A percentile compares a stretch with the other conserved stretches of the same genome.
phyloP scores from a whole-genome alignment of 768 basidiomycete genomes.

The Pholiota microspora region DNA sequence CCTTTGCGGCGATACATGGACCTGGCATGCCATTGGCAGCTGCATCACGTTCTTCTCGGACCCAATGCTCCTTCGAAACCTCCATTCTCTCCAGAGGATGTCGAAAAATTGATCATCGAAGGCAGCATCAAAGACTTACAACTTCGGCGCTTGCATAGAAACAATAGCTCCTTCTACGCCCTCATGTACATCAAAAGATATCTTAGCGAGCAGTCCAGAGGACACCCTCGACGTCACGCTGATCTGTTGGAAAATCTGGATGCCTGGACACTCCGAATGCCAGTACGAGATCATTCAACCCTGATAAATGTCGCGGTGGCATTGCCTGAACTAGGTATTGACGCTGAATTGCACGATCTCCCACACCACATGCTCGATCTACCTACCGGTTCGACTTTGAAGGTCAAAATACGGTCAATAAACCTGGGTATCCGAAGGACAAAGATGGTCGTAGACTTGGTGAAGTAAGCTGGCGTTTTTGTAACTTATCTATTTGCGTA shows the following conservation, averaged over 20 bases:
- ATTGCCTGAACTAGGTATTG: conserved; percentile 21
- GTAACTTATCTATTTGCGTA: no score
- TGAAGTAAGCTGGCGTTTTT: no score
- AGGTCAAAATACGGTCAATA: conserved; percentile 26
- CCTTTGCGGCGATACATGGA: conserved; percentile 87
- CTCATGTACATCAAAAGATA: conserved; percentile 36
- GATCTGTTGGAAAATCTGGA: conserved; percentile 25
- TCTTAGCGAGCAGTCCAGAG: conserved; percentile 28
- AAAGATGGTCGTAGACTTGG: conserved; percentile 16
- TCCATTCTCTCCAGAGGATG: conserved; percentile 43
- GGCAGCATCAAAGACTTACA: conserved; percentile 23
- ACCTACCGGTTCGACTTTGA: conserved; percentile 15
- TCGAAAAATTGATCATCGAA: conserved; percentile 38
- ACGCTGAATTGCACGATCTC: conserved; percentile 11
- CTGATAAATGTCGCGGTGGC: conserved; percentile 1
- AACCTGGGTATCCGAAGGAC: conserved; percentile 27
- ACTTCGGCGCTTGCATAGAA: conserved; percentile 8
- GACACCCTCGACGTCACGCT: conserved; percentile 8
- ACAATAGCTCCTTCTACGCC: conserved; percentile 33
- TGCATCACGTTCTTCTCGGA: conserved; percentile 71
- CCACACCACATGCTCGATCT: not conserved
- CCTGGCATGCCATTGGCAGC: conserved; percentile 87
- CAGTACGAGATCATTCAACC: not conserved
- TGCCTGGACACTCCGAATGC: conserved; percentile 17
- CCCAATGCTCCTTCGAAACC: conserved; percentile 28